phyloP scores from a whole-genome alignment of 176 grass and related monocot species.

The Alloteropsis semialata region DNA sequence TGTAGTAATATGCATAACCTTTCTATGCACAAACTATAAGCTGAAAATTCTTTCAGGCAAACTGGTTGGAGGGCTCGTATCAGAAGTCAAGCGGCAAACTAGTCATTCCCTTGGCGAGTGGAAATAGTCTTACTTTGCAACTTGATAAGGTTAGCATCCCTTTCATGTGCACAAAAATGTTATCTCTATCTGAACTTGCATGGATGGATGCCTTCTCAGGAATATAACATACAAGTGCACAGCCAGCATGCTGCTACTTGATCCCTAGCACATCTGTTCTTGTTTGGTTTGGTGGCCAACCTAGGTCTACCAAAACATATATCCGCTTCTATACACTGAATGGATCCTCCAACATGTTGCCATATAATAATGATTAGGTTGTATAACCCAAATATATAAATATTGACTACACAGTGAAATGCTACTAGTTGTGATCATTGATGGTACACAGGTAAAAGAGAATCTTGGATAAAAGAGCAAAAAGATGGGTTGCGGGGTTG shows the following conservation, averaged over 20 bases:
- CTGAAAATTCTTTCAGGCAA: conserved; percentile 45
- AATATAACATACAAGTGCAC: neutral
- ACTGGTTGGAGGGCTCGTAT: conserved; percentile 80
- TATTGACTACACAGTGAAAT: no score
- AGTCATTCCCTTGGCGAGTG: conserved; percentile 70
- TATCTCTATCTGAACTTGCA: neutral
- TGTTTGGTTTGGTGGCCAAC: no score
- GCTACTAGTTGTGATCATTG: no score
- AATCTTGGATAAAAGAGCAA: no score
- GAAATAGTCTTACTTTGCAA: conserved; percentile 59
- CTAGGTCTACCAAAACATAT: no score
- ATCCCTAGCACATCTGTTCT: no score
- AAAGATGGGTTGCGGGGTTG: no score
- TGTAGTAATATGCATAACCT: neutral
- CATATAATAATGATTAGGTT: no score
- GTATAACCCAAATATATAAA: no score
- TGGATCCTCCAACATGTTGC: no score
- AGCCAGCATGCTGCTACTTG: neutral
- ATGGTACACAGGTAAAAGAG: no score
- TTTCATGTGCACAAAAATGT: neutral
- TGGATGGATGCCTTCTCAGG: neutral
- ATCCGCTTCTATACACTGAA: no score
- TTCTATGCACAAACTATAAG: neutral
- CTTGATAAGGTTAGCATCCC: conserved; percentile 62
- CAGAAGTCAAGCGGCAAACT: conserved; percentile 56